Percentiles rank a stretch among this genome's conserved stretches.
Evolutionary conservation across 352 stramenopile species (phyloP).

Genomic region (Phytophthora colocasiae): DNA sequence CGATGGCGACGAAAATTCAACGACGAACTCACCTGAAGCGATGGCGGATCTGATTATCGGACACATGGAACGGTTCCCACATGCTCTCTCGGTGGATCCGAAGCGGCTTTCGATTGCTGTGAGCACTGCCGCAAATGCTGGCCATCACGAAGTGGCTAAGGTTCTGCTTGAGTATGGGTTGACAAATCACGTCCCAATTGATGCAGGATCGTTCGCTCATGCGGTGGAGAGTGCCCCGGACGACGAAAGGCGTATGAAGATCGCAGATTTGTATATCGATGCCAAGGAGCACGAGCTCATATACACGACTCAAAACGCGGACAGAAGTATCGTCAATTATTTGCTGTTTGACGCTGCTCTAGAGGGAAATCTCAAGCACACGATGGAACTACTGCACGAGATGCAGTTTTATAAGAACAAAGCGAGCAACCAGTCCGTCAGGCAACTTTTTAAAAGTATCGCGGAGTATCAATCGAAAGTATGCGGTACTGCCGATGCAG

Average conservation of each 20-base stretch:
- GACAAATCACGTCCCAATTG: slow-evolving; percentile 49
- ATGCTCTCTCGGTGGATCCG: slow-evolving; percentile 47
- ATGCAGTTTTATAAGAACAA: slow-evolving; percentile 75
- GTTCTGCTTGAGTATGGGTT: slow-evolving; percentile 52
- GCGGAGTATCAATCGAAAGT: slow-evolving; percentile 45
- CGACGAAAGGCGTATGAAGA: slow-evolving; percentile 51
- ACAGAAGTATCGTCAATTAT: slow-evolving; percentile 68
- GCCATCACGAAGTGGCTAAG: slow-evolving; percentile 44
- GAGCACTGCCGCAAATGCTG: slow-evolving; percentile 56
- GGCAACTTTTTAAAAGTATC: slow-evolving; percentile 64
- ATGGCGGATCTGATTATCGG: slow-evolving; percentile 49
- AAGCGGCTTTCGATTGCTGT: slow-evolving; percentile 67
- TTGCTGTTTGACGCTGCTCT: slow-evolving; percentile 65
- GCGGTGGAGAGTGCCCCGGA: slow-evolving; percentile 54
- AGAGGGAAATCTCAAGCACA: slow-evolving; percentile 79
- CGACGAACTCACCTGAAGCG: slow-evolving; percentile 11
- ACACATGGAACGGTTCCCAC: slow-evolving; percentile 58
- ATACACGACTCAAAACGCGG: slow-evolving; percentile 58
- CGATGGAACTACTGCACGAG: slow-evolving; percentile 79
- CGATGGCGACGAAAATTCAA: background rate
- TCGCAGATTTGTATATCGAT: slow-evolving; percentile 65
- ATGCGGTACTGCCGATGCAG: slow-evolving; percentile 12
- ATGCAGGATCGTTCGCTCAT: slow-evolving; percentile 73
- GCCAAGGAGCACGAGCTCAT: slow-evolving; percentile 61
- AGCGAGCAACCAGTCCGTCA: slow-evolving; percentile 48